Conservation (phyloP, 2,329 filamentous ascomycete species). For the Paramyrothecium sp. region DNA sequence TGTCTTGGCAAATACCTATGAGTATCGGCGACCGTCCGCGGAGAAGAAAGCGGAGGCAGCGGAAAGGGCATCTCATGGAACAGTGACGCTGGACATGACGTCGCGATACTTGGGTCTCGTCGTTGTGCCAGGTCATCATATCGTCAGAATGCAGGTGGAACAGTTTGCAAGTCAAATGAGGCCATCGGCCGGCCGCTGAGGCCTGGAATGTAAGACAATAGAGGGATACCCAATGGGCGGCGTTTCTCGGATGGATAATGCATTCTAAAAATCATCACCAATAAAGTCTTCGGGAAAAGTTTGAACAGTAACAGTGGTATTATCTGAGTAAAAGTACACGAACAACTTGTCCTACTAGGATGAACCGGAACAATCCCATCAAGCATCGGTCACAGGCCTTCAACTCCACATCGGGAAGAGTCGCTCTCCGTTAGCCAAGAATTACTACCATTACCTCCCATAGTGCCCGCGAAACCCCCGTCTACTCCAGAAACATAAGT, state of each 20-base stretch:
- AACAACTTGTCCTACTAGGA: neutral
- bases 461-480: neutral
- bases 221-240: neutral
- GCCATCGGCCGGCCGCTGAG: slow-evolving; percentile 4
- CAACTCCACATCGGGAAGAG: neutral
- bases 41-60: slow-evolving; percentile 40
- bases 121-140: slow-evolving; percentile 82
- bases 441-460: slow-evolving; percentile 4
- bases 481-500: neutral
- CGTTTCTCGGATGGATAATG: neutral
- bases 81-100: slow-evolving; percentile 68
- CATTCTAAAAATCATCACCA: neutral
- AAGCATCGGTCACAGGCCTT: neutral
- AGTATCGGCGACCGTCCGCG: slow-evolving; percentile 76
- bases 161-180: slow-evolving; percentile 61
- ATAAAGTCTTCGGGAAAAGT: no score
- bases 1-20: slow-evolving; percentile 80
- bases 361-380: neutral
- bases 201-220: neutral
- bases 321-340: slow-evolving; percentile 2
- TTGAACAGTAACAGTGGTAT: neutral
- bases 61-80: slow-evolving; percentile 31
- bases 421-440: neutral
- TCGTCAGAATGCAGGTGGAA: slow-evolving; percentile 86
- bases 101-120: slow-evolving; percentile 86